Base-by-base conservation (phyloP, 1,139 yeast genomes). In the Magnusiomyces ingens region DNA sequence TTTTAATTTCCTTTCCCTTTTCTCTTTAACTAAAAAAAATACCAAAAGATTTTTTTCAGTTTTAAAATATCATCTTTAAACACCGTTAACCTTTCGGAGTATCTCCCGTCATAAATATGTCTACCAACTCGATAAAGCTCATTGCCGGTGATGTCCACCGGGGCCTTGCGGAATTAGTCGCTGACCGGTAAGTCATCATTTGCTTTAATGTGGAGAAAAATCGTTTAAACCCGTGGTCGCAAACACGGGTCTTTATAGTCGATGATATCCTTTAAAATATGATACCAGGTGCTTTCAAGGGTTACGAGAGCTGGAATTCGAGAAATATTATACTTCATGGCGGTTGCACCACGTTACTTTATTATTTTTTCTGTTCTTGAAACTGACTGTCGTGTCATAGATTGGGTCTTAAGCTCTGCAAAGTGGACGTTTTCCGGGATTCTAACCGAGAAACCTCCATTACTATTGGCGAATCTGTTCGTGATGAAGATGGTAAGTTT, bases 391-490 rank as follows among this genome's bases (percentile, higher is more conserved):
- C 6, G 15, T 11, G 19, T 45, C 19, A 21, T 53, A 59, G 77
- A 26, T 68, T 73, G 37, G 77, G 77, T 13, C 63, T 71, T 37
- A 68, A 67, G 11, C 67, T 74, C 29, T 69, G 75, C 55, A 71
- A 71, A 52, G 71, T 74, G n/a, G 71, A 74, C 53, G 72, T 75
- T 48, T 70, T 73, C 50, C 67, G 76, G 77, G 80, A 67, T 74
- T 71, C 75, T 60, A 74, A 73, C 58, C 86, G 88, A 52, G 99
- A 93, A 70, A 93, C 95, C 13, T 85, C 94, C 13, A 91, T 93
- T 54, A 83, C 95, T 49, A 88, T 93, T 61, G 95, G 95, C 32
- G 98, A 93, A 71, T 86, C 96, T 32, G 95, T 93, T 45, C 82
- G 99, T 72, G 99, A 93, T 68, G 98, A 93, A 69, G 99, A 93